Evolutionary conservation across 2,329 filamentous ascomycete genomes (phyloP), one percentile per base, ranked within the genome.

Genomic region (Blastomyces gilchristii): DNA sequence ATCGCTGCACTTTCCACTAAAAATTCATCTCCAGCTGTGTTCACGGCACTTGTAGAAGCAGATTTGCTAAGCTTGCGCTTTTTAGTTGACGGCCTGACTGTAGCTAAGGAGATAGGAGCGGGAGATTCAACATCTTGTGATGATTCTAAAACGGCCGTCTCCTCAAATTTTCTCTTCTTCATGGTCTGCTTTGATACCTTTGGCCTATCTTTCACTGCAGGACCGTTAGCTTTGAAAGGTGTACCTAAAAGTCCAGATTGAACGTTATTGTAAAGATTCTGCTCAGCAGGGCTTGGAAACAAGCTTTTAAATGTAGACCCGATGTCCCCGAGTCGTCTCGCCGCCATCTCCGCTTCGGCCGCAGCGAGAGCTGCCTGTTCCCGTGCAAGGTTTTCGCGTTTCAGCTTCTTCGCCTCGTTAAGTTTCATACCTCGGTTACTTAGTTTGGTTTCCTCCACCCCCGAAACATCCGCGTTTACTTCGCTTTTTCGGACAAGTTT

Each of bases 391-490:
- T 77, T 79, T 69, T 84, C 82, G 62, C 82, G 79, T 71, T 86
- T 85, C 62, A 84, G 74, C 70, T 84, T 85, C 74, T 85, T 85
- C 45, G 84, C 80, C 66, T 85, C 83, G 67, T 84, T 83, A 64
- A 85, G 73, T 68, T 83, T 83, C 80, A 83, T 85, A 65, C 82
- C 83, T 59, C 82, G 79, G 68, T 85, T 85, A 69, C 81, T 81
- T 16, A 83, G 72, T 63, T 81, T 79, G 5, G 79, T 79, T 65
- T 84, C 81, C 47, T 79, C 78, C n/a, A 65, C 67, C 50, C 70
- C 71, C 57, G 76, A 70, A 16, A 73, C 65, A 56, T 73, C 72
- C 57, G 71, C 72, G 43, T 72, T 34, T 43, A 60, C 76, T 58
- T 80, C 78, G 57, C 73, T 75, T 59, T 73, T 75, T 52, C 72